phyloP scores from a whole-genome alignment of 192 early-diverging fungal genomes.

The Linnemannia schmuckeri region DNA sequence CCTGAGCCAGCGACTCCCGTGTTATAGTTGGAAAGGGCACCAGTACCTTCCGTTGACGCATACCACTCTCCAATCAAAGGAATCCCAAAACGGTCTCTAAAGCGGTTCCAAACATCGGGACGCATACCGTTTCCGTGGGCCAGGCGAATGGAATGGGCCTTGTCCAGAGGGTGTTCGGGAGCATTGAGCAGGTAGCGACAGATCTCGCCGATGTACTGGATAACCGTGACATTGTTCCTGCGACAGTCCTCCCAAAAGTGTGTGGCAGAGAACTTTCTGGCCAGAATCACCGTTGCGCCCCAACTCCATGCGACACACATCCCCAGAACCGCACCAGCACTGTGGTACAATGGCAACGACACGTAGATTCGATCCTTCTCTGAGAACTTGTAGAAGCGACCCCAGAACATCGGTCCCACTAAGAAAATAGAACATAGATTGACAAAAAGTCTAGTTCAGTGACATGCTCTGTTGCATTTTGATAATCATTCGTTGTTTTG shows the following conservation, averaged over 20 bases:
- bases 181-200: conserved; percentile 72
- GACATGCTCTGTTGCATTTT: background rate
- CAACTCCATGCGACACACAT: conserved; percentile 25
- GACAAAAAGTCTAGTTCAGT: background rate
- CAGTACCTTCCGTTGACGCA: conserved; percentile 74
- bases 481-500: background rate
- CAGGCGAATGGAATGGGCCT: conserved; percentile 65
- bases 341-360: conserved; percentile 76
- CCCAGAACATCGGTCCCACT: conserved; percentile 30
- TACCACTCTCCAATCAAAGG: conserved; percentile 74
- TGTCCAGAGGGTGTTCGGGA: conserved; percentile 66
- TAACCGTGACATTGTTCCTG: conserved; percentile 57
- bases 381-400: conserved; percentile 28
- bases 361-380: conserved; percentile 68
- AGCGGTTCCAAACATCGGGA: conserved; percentile 77
- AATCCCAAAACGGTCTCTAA: conserved; percentile 73
- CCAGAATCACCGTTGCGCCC: conserved; percentile 66
- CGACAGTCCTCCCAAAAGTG: conserved; percentile 67
- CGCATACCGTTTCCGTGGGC: conserved; percentile 80
- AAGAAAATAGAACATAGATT: background rate
- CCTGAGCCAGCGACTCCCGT: conserved; percentile 66
- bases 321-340: conserved; percentile 56
- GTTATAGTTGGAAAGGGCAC: conserved; percentile 61
- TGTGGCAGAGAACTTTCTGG: conserved; percentile 68
- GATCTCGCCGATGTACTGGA: conserved; percentile 78